A percentile compares a stretch with the other conserved stretches of the same genome.
Conservation (phyloP, 805 yeast genomes). For the Schwanniomyces polymorphus region DNA sequence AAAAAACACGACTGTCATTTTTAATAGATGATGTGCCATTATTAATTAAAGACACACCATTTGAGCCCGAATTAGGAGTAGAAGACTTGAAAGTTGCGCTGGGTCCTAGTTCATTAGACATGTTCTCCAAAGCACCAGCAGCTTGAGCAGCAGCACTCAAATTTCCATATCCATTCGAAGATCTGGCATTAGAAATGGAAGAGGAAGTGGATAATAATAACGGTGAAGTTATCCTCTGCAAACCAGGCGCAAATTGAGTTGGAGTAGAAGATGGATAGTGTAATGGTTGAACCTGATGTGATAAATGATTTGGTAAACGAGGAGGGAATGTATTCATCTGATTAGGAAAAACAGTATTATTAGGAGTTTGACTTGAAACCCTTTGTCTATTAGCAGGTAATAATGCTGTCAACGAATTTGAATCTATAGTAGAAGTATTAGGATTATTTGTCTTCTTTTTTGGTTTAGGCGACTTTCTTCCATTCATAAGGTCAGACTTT, state of each 20-base stretch:
- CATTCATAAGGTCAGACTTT: constrained; percentile 13
- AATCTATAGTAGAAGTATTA: constrained; percentile 7
- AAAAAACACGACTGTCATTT: constrained; percentile 17
- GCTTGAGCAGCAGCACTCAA: constrained; percentile 29
- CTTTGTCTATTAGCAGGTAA: constrained; percentile 21
- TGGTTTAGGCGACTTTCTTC: constrained; percentile 23
- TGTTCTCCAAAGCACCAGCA: constrained; percentile 45
- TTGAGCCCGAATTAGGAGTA: constrained; percentile 4
- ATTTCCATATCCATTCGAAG: constrained; percentile 8
- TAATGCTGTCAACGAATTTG: constrained; percentile 22
- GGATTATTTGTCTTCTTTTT: constrained; percentile 11
- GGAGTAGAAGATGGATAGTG: constrained; percentile 72
- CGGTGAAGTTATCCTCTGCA: constrained; percentile 65
- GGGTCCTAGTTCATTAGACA: constrained; percentile 45
- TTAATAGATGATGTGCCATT: constrained; percentile 18
- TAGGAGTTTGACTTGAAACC: constrained; percentile 3
- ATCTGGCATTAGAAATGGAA: constrained; percentile 41
- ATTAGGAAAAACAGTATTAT: constrained; percentile 6
- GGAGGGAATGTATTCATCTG: constrained; percentile 10
- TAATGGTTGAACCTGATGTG: constrained; percentile 49
- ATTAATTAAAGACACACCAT: constrained; percentile 35
- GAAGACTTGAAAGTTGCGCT: constrained; percentile 38
- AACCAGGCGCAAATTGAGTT: constrained; percentile 66
- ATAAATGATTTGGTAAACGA: constrained; percentile 20
- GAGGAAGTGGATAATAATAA: constrained; percentile 54